A percentile compares a stretch with the other conserved stretches of the same genome.
Evolutionary conservation across 805 yeast genomes (phyloP).

Genomic region (Ogataea angusta): DNA sequence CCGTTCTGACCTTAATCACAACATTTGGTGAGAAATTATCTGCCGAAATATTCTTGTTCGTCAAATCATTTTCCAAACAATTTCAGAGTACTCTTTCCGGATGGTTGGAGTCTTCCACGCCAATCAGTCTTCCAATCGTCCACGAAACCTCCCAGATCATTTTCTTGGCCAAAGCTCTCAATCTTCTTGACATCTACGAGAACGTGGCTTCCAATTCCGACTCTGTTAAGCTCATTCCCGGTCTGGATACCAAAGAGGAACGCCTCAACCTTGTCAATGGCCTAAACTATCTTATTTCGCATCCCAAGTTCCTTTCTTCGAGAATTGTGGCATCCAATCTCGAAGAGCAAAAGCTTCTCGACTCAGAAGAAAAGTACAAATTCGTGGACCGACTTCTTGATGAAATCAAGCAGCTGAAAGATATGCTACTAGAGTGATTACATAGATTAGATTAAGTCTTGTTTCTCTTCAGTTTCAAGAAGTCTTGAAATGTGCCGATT

Average conservation of each 20-base stretch:
- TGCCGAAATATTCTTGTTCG: conserved; percentile 63
- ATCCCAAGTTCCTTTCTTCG: conserved; percentile 78
- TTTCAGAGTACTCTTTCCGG: conserved; percentile 57
- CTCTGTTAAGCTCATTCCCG: conserved; percentile 42
- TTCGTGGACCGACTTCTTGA: conserved; percentile 46
- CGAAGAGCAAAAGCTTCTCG: conserved; percentile 61
- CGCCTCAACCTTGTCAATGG: conserved; percentile 58
- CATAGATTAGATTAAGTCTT: not conserved
- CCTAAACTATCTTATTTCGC: conserved; percentile 71
- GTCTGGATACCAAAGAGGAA: conserved; percentile 57
- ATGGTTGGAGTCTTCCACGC: conserved; percentile 58
- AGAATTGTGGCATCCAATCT: conserved; percentile 59
- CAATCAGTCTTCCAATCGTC: conserved; percentile 43
- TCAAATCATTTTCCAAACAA: conserved; percentile 62
- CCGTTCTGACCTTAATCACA: conserved; percentile 55
- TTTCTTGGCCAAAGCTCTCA: conserved; percentile 57
- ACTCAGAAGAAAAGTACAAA: conserved; percentile 40
- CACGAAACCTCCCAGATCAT: conserved; percentile 71
- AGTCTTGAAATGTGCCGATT: conserved; percentile 34
- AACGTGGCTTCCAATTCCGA: conserved; percentile 32
- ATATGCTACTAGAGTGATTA: conserved; percentile 32
- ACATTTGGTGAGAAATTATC: conserved; percentile 60
- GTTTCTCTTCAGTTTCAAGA: conserved; percentile 17
- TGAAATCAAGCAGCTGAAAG: conserved; percentile 53
- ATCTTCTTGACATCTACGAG: conserved; percentile 49